Conservation (phyloP, 2,329 filamentous ascomycete species). For the Colletotrichum euphorbiae region DNA sequence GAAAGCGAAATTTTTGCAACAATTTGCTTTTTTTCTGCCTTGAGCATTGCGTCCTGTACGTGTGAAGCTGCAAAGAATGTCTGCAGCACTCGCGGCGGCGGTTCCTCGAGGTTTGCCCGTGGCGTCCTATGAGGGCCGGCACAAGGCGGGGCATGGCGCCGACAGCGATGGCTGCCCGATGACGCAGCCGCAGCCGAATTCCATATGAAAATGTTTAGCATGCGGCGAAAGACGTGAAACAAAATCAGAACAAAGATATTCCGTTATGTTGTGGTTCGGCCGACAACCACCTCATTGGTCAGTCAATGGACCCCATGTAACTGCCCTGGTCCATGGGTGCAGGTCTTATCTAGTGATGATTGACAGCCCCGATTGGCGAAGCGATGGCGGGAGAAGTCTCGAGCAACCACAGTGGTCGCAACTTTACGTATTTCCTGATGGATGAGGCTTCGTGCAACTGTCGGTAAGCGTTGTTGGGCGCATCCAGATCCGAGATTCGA, state of each 20-base stretch:
- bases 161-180: not conserved
- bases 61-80: not conserved
- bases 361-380: not conserved
- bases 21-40: not conserved
- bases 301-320: not conserved
- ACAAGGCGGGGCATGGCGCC: not conserved
- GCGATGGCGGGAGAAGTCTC: not conserved
- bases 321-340: no score
- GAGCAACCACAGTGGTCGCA: not conserved
- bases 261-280: not conserved
- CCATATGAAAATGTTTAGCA: not conserved
- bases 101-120: not conserved
- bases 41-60: not conserved
- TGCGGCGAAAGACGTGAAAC: not conserved
- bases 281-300: not conserved
- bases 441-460: not conserved
- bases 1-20: not conserved
- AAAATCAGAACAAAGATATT: not conserved
- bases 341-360: no score
- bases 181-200: not conserved
- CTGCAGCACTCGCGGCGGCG: not conserved
- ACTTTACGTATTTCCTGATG: not conserved
- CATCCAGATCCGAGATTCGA: not conserved
- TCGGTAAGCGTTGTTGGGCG: not conserved
- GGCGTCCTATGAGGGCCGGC: not conserved